These are phyloP conservation scores for Phytopythium kandeliae DNA, from an alignment of 352 stramenopile genomes.

Conservation along the genomic window DNA sequence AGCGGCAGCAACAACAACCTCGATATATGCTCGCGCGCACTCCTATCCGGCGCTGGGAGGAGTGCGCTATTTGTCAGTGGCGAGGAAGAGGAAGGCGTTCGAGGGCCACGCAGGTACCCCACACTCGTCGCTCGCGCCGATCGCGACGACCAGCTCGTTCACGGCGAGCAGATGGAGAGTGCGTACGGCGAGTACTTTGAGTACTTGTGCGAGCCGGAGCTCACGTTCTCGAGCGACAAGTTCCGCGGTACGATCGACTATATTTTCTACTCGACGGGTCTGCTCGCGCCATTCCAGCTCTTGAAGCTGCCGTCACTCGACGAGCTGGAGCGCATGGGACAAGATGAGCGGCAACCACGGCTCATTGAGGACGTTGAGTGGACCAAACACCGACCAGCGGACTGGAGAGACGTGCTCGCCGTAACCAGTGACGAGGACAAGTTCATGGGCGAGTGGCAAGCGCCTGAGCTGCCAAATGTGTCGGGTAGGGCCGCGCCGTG, in stretches of 20 bases:
- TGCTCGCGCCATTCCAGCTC: constrained; percentile 48
- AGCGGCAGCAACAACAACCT: constrained; percentile 18
- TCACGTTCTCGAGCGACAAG: constrained; percentile 56
- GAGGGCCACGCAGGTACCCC: constrained; percentile 22
- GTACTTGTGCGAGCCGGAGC: constrained; percentile 53
- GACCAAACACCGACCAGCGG: constrained; percentile 26
- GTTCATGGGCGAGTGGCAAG: constrained; percentile 52
- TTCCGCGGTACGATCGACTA: constrained; percentile 77
- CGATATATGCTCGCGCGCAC: constrained; percentile 29
- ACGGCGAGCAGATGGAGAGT: constrained; percentile 64
- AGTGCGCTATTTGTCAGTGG: constrained; percentile 3
- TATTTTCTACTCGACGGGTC: constrained; percentile 69
- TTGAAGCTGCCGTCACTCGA: constrained; percentile 46
- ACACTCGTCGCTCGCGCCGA: constrained; percentile 34
- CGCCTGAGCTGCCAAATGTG: constrained; percentile 34
- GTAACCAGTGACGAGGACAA: constrained; percentile 19
- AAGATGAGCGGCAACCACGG: constrained; percentile 24
- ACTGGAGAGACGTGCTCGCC: constrained; percentile 20
- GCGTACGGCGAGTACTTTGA: constrained; percentile 59
- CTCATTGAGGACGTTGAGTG: constrained; percentile 27
- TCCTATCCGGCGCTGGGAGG: constrained; percentile 11
- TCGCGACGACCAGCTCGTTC: constrained; percentile 43
- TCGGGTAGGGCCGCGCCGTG: constrained; percentile 21
- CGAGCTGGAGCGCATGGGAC: constrained; percentile 28
- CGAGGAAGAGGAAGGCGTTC: constrained; percentile 2